Percentiles rank a stretch among this genome's conserved stretches.
Evolutionary conservation across 345 rosid genomes (phyloP).

Genomic region (Leavenworthia alabamica): DNA sequence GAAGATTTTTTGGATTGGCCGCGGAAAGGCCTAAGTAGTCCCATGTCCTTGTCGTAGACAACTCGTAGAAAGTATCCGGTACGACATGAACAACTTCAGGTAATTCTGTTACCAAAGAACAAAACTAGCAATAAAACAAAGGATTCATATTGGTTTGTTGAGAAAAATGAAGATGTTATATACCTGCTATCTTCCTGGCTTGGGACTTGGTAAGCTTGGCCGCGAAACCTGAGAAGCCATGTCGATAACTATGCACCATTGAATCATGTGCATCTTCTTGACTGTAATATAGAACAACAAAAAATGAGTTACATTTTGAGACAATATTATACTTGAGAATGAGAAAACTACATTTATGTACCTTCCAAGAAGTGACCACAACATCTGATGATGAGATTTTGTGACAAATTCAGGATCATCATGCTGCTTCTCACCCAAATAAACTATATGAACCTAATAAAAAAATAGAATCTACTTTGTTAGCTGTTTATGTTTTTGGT

Average conservation of each 20-base stretch:
- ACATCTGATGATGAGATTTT: slow-evolving; percentile 29
- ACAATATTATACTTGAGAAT: background rate
- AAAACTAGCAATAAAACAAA: background rate
- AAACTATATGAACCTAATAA: slow-evolving; percentile 34
- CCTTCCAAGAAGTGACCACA: slow-evolving; percentile 33
- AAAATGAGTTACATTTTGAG: slow-evolving; percentile 1
- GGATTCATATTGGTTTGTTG: background rate
- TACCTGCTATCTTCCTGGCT: slow-evolving; percentile 36
- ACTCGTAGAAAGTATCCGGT: slow-evolving; percentile 29
- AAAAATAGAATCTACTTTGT: background rate
- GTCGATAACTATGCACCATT: slow-evolving; percentile 41
- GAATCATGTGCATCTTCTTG: slow-evolving; percentile 36
- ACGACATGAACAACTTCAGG: slow-evolving; percentile 41
- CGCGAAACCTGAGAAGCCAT: slow-evolving; percentile 47
- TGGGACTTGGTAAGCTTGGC: slow-evolving; percentile 43
- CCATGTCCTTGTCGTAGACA: slow-evolving; percentile 48
- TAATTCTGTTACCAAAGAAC: slow-evolving; percentile 22
- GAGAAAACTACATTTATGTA: background rate
- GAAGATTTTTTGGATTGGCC: slow-evolving; percentile 11
- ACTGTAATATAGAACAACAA: slow-evolving; percentile 23
- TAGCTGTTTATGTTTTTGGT: background rate
- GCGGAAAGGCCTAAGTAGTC: slow-evolving; percentile 39
- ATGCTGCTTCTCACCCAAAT: slow-evolving; percentile 33
- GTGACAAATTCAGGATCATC: slow-evolving; percentile 32
- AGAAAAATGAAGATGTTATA: slow-evolving; percentile 9